Evolutionary conservation across 306 rosid species (phyloP).

Genomic region (Gillenia trifoliata): DNA sequence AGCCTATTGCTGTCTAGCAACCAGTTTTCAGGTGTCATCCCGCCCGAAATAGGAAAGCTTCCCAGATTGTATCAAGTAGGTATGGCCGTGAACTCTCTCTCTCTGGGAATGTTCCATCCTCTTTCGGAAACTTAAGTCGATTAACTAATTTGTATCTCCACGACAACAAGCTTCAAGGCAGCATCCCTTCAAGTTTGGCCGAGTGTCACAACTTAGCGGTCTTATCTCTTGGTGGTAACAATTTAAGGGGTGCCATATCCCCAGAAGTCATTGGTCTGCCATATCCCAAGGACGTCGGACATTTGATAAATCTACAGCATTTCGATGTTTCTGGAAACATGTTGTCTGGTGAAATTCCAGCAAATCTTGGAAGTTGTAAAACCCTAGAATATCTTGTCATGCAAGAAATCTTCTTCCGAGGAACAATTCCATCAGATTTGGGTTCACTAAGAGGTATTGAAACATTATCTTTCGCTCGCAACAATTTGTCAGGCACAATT

Average conservation of each 20-base stretch:
- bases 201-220: background rate
- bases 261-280: background rate
- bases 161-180: background rate
- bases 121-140: background rate
- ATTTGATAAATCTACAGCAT: background rate
- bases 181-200: background rate
- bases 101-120: background rate
- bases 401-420: background rate
- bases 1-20: background rate
- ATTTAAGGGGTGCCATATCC: background rate
- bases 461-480: background rate
- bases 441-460: constrained; percentile 4
- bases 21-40: background rate
- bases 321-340: background rate
- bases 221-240: background rate
- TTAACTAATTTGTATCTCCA: background rate
- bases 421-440: background rate
- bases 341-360: background rate
- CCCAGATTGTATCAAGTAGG: background rate
- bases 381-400: background rate
- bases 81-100: background rate
- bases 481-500: background rate
- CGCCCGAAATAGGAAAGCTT: background rate
- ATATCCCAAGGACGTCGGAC: background rate
- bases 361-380: background rate